A percentile compares a stretch with the other conserved stretches of the same genome.
These are phyloP conservation scores for Nothophaeocryptopus gaeumannii DNA, from an alignment of 2,329 filamentous ascomycete species.

Conservation along the genomic window DNA sequence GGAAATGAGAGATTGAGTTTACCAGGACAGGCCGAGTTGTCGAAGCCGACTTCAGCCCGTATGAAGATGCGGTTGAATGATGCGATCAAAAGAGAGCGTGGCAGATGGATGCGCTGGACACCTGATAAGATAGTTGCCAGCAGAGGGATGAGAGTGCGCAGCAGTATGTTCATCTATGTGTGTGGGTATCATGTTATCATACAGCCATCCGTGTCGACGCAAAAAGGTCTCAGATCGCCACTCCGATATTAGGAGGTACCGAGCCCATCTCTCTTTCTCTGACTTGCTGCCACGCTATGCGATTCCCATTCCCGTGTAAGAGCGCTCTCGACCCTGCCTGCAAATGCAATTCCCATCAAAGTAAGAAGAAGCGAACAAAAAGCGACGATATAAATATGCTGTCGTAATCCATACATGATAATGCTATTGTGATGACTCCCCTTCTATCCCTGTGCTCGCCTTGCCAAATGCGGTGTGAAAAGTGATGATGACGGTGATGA, in stretches of 20 bases:
- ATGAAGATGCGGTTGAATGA: no score
- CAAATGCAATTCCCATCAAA: background rate
- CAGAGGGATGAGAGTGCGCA: background rate
- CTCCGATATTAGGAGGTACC: no score
- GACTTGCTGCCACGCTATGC: background rate
- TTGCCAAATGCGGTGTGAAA: background rate
- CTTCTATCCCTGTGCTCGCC: background rate
- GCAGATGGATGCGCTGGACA: no score
- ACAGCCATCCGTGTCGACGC: constrained; percentile 2
- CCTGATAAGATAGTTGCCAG: background rate
- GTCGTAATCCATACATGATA: constrained; percentile 7
- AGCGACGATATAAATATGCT: constrained; percentile 6
- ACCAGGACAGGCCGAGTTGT: no score
- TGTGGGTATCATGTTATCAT: constrained; percentile 1
- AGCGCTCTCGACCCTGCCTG: background rate
- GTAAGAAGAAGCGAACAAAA: background rate
- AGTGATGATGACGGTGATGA: no score
- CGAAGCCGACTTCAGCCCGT: no score
- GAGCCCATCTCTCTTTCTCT: no score
- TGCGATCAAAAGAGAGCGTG: no score
- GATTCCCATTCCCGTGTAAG: background rate
- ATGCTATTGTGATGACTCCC: constrained; percentile 1
- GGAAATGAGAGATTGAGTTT: no score
- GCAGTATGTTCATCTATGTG: constrained; percentile 9
- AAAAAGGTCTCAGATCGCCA: background rate